These are phyloP conservation scores for Wallacemonas sp. DNA, from an alignment of 208 protist species.

Conservation along the genomic window DNA sequence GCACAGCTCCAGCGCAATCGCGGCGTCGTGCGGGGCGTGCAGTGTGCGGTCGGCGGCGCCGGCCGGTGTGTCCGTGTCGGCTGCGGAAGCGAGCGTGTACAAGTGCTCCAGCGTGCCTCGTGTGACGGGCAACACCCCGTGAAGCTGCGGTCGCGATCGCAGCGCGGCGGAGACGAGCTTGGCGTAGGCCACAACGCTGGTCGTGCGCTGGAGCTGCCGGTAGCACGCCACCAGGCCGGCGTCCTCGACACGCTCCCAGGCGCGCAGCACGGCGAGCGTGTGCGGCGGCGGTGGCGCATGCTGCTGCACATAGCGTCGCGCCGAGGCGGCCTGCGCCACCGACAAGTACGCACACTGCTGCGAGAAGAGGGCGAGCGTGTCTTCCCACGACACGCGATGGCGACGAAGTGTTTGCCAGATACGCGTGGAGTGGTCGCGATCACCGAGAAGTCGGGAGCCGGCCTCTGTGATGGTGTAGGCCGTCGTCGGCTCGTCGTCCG, in stretches of 20 bases:
- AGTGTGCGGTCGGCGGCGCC: background rate
- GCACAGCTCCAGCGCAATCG: slow-evolving; percentile 50
- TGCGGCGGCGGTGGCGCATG: slow-evolving; percentile 28
- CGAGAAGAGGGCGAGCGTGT: slow-evolving; percentile 39
- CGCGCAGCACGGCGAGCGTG: slow-evolving; percentile 28
- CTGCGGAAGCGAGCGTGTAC: slow-evolving; percentile 38
- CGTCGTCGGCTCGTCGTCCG: background rate
- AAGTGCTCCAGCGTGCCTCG: slow-evolving; percentile 42
- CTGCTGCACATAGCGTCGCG: slow-evolving; percentile 2
- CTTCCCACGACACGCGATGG: slow-evolving; percentile 51
- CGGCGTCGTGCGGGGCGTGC: slow-evolving; percentile 8
- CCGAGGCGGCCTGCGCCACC: slow-evolving; percentile 30
- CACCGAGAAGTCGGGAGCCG: slow-evolving; percentile 18
- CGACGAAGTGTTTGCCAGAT: slow-evolving; percentile 59
- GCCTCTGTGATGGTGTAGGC: background rate
- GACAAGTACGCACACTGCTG: slow-evolving; percentile 47
- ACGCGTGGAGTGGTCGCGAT: slow-evolving; percentile 28
- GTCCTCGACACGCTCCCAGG: slow-evolving; percentile 36
- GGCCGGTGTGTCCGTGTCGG: background rate
- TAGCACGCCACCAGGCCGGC: slow-evolving; percentile 32
- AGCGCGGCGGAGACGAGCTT: slow-evolving; percentile 48
- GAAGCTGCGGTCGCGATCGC: slow-evolving; percentile 48
- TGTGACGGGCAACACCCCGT: slow-evolving; percentile 62
- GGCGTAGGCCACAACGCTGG: slow-evolving; percentile 54
- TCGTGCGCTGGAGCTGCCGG: slow-evolving; percentile 22